Evolutionary conservation across 257 asterid species (phyloP).

Genomic region (Nicotiana noctiflora): DNA sequence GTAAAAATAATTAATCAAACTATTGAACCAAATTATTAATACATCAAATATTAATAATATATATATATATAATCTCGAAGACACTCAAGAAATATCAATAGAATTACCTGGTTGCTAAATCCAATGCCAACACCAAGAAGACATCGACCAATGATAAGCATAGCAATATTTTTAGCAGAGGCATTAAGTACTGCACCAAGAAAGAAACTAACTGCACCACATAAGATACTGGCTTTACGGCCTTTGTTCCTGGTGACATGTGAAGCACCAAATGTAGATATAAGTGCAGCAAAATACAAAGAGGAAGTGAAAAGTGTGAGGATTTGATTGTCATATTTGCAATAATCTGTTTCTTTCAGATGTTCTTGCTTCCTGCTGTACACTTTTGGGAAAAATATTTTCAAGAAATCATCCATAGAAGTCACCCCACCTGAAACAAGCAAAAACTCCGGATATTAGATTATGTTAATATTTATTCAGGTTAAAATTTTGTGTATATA

Average conservation of each 20-base stretch:
- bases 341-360: slow-evolving; percentile 46
- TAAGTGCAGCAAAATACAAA: slow-evolving; percentile 59
- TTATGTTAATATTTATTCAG: no score
- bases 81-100: not conserved
- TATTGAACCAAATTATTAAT: no score
- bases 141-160: slow-evolving; percentile 60
- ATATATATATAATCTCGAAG: not conserved
- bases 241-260: slow-evolving; percentile 50
- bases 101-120: slow-evolving; percentile 65
- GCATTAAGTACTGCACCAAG: slow-evolving; percentile 57
- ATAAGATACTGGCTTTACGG: slow-evolving; percentile 47
- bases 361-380: slow-evolving; percentile 40
- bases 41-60: not conserved
- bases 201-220: slow-evolving; percentile 60
- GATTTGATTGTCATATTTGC: slow-evolving; percentile 61
- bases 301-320: slow-evolving; percentile 80
- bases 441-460: no score
- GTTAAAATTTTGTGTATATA: no score
- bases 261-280: slow-evolving; percentile 58
- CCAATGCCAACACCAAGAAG: slow-evolving; percentile 83
- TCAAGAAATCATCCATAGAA: slow-evolving; percentile 65
- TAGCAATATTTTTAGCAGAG: slow-evolving; percentile 35
- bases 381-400: slow-evolving; percentile 57
- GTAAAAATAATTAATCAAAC: no score
- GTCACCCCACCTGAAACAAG: slow-evolving; percentile 63